Base-by-base conservation (phyloP, 805 yeast genomes). In the Ogataea dorogensis region DNA sequence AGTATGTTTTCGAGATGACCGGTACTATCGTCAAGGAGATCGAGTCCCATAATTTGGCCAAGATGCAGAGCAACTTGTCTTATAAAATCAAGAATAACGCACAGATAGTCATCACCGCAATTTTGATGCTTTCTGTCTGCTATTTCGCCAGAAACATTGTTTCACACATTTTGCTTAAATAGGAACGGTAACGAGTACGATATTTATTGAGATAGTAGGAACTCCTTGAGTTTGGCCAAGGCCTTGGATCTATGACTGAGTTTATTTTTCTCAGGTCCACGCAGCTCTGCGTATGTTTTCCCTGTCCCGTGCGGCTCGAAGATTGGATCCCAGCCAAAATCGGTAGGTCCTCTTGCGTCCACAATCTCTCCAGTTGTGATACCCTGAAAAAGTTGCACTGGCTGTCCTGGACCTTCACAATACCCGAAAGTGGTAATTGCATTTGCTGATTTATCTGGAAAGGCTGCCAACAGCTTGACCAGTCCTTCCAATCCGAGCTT, bases 301-400 rank as follows among this genome's bases (percentile, higher is more conserved):
- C 71, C 64, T 51, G 61, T 79, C 3, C 95, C 96, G 17, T 67
- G 65, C 2, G 98, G 98, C 63, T 81, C 72, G 60, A 93, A 93
- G 33, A 86, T 66, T 6, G 96, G 79, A 63, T 93, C 97, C 95
- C 96, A 93, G 2, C 99, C 99, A 58, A 93, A 93, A 42, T 74
- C 71, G 10, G 78, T 73, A 5, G 86, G 86, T 2, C 97, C 97
- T 41, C 94, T 67, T 11, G 70, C 64, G 22, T 79, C 70, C 5
- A 89, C 98, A 53, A 93, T 89, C 7, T 49, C 61, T 15, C 99
- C 99, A 9, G 73, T 68, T 1, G 95, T 84, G 29, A 76, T 62
- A 6, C 98, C 99, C 59, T 86, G 91, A 63, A 93, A 89, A 30
- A 87, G 65, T 45, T 72, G 59, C n/a, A 81, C 87, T 40, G 77